Evolutionary conservation across 768 basidiomycete genomes (phyloP), one percentile per base, ranked within the genome.

Genomic region (Symmetrospora coprosmae): DNA sequence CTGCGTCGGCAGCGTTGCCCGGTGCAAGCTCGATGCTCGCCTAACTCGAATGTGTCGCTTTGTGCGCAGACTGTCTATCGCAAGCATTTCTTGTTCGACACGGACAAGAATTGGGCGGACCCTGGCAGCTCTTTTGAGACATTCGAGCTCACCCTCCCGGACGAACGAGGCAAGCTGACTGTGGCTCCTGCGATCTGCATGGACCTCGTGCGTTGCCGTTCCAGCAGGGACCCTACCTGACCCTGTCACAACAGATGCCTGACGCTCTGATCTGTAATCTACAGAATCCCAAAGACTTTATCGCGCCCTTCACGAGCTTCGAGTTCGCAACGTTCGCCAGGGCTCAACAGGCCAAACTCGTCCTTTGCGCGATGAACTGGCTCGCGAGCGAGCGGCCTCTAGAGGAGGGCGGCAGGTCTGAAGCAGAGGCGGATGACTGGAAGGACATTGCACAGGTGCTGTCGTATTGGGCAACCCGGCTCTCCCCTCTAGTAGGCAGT

Each of bases 61-160:
- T 47, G 8, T 11, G 4, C 38, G 28, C 19, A 50, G 49, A 34
- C 49, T 2, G 38, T 50, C 21, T 67, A 67, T 45, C 60, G 64
- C 43, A 69, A 69, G 37, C 62, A 61, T 21, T 62, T 62, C 56
- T 59, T 69, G 17, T 69, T 59, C 59, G 51, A 53, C 17, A 66
- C 65, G 21, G 68, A 69, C 59, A 56, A 67, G 30, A 27, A 40
- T 4, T 69, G 68, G 68, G 66, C 66, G 14, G 50, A 38, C 2
- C 21, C 48, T 1, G 67, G 68, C 5, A 19, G 35, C 0, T 7
- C 16, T 2, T 69, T 67, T 37, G 23, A 9, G 9, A 9, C 52
- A 1, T n/a, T 65, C 38, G 39, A 48, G 19, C 59, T 69, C 0
- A 35, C 51, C 0, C 52, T 66, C 34, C 60, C 58, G 3, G 50